Base-by-base conservation (phyloP, 352 stramenopile species). In the Phytophthora cryptogea region DNA sequence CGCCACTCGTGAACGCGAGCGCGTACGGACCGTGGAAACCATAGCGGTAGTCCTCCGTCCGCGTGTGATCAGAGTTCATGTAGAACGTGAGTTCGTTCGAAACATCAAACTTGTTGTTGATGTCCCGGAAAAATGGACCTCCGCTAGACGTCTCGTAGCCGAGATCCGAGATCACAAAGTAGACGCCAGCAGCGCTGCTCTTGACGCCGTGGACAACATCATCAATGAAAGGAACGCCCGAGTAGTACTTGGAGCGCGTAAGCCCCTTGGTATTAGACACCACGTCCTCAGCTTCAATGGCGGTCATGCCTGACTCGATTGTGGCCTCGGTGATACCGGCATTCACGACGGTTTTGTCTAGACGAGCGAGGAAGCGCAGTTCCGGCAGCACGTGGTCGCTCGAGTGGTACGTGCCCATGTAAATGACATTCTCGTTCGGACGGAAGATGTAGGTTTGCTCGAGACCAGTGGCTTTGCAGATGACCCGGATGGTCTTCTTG, bases 51-150 rank as follows among this genome's bases (percentile, higher is more conserved):
- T 74, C 71, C 30, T 83, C 74, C 0, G 56, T 83, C n/a, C 70
- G 71, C 17, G 74, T 83, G 51, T 83, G 74, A 47, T 83, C 74
- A 62, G 74, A 83, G 53, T 80, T 76, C 74, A 83, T 80, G 62
- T 83, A 83, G 54, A 83, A 80, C 48, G 68, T 71, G 27, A 83
- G 65, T 44, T 83, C 74, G 31, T 83, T 83, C 1, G 68, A 67
- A 5, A 63, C 66, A 31, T 66, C 63, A 41, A 73, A 70, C 53
- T 83, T 70, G 64, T 83, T 80, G 59, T 83, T 83, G 46, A 83
- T 83, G 41, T 83, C 74, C 13, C 71, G 68, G 66, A 74, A 80
- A 59, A 83, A 83, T n/a, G 74, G 74, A 3, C 71, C 71, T 16
- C 66, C 55, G 14, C 59, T 76, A 4, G 74, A 84, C 3, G 60